Base-by-base conservation (phyloP, 495 filamentous ascomycete genomes). In the Talaromyces stipitatus region DNA sequence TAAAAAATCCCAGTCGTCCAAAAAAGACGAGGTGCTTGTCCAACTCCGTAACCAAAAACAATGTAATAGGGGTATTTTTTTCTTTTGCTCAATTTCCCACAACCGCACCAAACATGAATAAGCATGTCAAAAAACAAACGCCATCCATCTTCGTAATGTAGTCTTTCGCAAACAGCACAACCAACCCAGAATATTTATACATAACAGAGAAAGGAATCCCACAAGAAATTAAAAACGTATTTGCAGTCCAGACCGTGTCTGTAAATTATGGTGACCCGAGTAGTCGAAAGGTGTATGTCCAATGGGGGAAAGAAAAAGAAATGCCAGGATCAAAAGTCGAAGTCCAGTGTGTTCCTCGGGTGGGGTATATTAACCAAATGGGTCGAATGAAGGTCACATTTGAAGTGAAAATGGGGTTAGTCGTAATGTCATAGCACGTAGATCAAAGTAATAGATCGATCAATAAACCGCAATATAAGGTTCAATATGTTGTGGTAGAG, bases 371-470 rank as follows among this genome's bases (percentile, higher is more conserved):
- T 24, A 47, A 23, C 43, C 43, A 47, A 47, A 47, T 14, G 43
- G 43, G 43, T 47, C 43, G 20, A 47, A 47, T 24, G 9, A 20
- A 41, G 28, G 3, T 29, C 10, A 36, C 16, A 16, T 14, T 18
- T 41, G 36, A 26, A 26, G 10, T 2, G 11, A 18, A 24, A 20
- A 6, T 26, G 45, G 45, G 24, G 22, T 14, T 48, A 51, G 48
- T 51, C 48, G 26, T 51, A 30, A 51, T 51, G 30, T 51, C 48
- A 30, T 51, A 11, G 48, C 48, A 51, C 48, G 16, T 51, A 51
- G 20, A n/a, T 48, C 22, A 51, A 29, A 51, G 27, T 26, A 11
- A 29, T 18, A 16, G 30, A 30, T 51, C 26, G 27, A 30, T 51
- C 48, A 51, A 51, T 51, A 51, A 18, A 30, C 48, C 48, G 24